Evolutionary conservation across 371 early-diverging fungal genomes (phyloP).

Genomic region (Rhizopus stolonifer): DNA sequence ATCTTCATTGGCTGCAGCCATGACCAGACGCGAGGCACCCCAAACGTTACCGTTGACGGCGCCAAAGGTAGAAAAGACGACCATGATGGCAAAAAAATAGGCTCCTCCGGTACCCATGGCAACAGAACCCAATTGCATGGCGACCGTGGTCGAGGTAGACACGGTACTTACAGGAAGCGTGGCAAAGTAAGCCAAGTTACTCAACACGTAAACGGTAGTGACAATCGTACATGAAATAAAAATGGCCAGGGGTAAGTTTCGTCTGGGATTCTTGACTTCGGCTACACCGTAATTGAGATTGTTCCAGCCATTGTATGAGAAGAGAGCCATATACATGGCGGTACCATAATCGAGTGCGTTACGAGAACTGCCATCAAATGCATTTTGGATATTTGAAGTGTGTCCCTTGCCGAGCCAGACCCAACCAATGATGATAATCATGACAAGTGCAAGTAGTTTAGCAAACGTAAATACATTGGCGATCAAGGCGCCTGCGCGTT

Average conservation of each 20-base stretch:
- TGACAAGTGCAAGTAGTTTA: constrained; percentile 35
- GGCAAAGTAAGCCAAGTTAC: constrained; percentile 61
- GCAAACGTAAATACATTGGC: constrained; percentile 30
- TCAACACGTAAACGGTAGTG: constrained; percentile 52
- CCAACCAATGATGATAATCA: constrained; percentile 46
- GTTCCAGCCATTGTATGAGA: constrained; percentile 64
- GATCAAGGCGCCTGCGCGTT: constrained; percentile 30
- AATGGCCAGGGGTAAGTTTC: constrained; percentile 56
- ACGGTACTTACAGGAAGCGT: constrained; percentile 43
- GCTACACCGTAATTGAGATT: constrained; percentile 63
- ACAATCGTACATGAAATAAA: constrained; percentile 50
- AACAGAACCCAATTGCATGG: constrained; percentile 48
- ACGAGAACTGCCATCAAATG: constrained; percentile 36
- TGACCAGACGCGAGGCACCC: constrained; percentile 41
- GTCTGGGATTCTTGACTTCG: constrained; percentile 59
- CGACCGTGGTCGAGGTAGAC: constrained; percentile 32
- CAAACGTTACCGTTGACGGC: constrained; percentile 49
- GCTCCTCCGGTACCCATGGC: constrained; percentile 53
- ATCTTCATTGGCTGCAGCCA: constrained; percentile 45
- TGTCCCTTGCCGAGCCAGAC: constrained; percentile 36
- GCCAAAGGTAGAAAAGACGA: constrained; percentile 49
- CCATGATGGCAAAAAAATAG: constrained; percentile 55
- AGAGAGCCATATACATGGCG: constrained; percentile 62
- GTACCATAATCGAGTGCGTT: constrained; percentile 57
- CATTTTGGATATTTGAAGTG: constrained; percentile 29